These are phyloP conservation scores for Benincasa hispida DNA, from an alignment of 306 rosid genomes.

Conservation along the genomic window DNA sequence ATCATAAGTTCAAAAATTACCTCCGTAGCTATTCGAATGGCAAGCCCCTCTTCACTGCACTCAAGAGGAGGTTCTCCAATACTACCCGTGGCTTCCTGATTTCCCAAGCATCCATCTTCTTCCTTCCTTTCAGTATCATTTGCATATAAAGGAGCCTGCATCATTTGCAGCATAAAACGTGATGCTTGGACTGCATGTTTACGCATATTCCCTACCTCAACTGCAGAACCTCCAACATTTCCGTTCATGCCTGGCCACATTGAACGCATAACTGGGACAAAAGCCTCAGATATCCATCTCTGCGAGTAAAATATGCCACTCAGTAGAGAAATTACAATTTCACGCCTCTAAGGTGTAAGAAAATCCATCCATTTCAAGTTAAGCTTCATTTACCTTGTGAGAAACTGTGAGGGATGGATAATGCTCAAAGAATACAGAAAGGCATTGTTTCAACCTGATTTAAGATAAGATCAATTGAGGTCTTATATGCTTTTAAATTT, in stretches of 20 bases:
- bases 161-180: slow-evolving; percentile 91
- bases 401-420: slow-evolving; percentile 66
- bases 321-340: neutral
- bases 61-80: slow-evolving; percentile 49
- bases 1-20: slow-evolving; percentile 18
- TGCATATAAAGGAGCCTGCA: slow-evolving; percentile 57
- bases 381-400: slow-evolving; percentile 52
- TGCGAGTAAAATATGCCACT: slow-evolving; percentile 15
- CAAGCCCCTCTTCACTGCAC: slow-evolving; percentile 79
- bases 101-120: slow-evolving; percentile 25
- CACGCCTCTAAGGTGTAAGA: neutral
- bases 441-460: slow-evolving; percentile 77
- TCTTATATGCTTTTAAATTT: neutral
- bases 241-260: slow-evolving; percentile 94
- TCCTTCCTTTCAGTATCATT: slow-evolving; percentile 36
- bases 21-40: slow-evolving; percentile 76
- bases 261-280: slow-evolving; percentile 65
- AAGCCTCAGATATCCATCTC: slow-evolving; percentile 72
- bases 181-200: slow-evolving; percentile 93
- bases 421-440: slow-evolving; percentile 89
- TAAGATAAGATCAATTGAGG: slow-evolving; percentile 5
- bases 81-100: slow-evolving; percentile 34
- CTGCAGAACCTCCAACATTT: slow-evolving; percentile 45
- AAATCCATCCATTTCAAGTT: slow-evolving; percentile 2
- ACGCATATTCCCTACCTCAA: slow-evolving; percentile 57